phyloP scores from a whole-genome alignment of 1,284 basidiomycete genomes.

The Fereydounia khargensis region DNA sequence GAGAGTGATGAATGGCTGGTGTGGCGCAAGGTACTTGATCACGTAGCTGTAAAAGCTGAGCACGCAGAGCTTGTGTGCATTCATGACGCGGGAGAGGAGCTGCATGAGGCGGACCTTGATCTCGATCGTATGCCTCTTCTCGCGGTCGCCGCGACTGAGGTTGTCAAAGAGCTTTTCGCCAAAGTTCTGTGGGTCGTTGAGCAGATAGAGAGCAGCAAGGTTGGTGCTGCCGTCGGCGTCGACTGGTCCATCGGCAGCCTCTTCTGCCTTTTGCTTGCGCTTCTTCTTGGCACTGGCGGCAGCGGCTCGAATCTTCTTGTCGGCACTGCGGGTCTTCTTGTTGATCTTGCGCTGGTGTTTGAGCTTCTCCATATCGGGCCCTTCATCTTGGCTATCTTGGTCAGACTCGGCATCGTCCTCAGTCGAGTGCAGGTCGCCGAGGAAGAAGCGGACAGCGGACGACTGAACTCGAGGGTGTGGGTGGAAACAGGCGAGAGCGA shows the following conservation, averaged over 20 bases:
- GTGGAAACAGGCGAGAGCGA: conserved; percentile 88
- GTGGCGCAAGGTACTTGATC: conserved; percentile 84
- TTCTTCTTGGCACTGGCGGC: conserved; percentile 45
- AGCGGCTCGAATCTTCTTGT: conserved; percentile 50
- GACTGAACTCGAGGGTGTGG: conserved; percentile 92
- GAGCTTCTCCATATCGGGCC: conserved; percentile 42
- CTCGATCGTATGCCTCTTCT: conserved; percentile 83
- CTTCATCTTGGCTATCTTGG: conserved; percentile 24
- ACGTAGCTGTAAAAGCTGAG: conserved; percentile 97
- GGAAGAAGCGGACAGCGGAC: conserved; percentile 95
- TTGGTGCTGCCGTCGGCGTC: conserved; percentile 61
- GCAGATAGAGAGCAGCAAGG: conserved; percentile 87
- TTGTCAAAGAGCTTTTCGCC: conserved; percentile 90
- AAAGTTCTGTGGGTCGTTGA: conserved; percentile 94
- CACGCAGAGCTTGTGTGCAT: conserved; percentile 85
- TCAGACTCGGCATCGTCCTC: conserved; percentile 44
- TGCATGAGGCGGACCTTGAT: conserved; percentile 98
- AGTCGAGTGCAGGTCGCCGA: conserved; percentile 64
- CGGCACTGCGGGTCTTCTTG: conserved; percentile 50
- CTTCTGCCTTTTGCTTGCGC: conserved; percentile 30
- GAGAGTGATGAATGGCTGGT: conserved; percentile 87
- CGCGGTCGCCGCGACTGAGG: conserved; percentile 69
- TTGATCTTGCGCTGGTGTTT: conserved; percentile 53
- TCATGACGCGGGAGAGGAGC: conserved; percentile 91
- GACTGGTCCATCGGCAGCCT: conserved; percentile 19